These are phyloP conservation scores for Sphagnum fallax DNA, from an alignment of 228 moss, liverwort and hornwort species.

Conservation along the genomic window DNA sequence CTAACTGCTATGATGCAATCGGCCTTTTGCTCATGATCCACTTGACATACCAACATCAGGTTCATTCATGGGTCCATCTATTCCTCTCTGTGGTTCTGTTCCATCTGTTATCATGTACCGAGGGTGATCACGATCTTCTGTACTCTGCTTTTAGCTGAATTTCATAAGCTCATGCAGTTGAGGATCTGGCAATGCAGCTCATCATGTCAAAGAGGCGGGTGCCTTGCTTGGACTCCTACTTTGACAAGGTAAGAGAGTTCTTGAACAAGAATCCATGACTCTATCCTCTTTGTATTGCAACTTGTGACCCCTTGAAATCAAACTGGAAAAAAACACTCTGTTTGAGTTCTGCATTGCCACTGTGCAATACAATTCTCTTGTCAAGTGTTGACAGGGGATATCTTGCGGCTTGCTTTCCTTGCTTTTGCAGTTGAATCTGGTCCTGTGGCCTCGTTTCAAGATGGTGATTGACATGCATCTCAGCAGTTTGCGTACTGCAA, in stretches of 20 bases:
- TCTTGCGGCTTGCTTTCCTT: no score
- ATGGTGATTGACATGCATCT: conserved; percentile 99
- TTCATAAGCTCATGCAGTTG: background rate
- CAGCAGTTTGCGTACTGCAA: conserved; percentile 81
- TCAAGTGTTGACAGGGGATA: no score
- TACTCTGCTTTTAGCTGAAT: no score
- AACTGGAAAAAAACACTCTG: no score
- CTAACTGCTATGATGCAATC: conserved; percentile 96
- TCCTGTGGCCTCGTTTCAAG: conserved; percentile 99
- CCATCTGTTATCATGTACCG: background rate
- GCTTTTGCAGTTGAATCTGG: conserved; percentile 54
- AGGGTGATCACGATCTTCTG: background rate
- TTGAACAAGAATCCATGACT: background rate
- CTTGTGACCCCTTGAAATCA: no score
- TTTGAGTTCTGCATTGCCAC: no score
- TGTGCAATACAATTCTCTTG: no score
- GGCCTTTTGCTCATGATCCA: conserved; percentile 98
- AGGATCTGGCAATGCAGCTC: conserved; percentile 44
- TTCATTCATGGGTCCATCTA: conserved; percentile 6
- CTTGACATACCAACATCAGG: conserved; percentile 96
- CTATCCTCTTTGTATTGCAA: no score
- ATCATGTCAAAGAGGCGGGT: conserved; percentile 98
- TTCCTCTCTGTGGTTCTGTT: background rate
- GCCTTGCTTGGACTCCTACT: conserved; percentile 94
- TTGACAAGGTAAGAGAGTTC: conserved; percentile 69